Percentiles rank a stretch among this genome's conserved stretches.
These are phyloP conservation scores for Orbilia ellipsospora DNA, from an alignment of 2,329 filamentous ascomycete genomes.

Conservation along the genomic window DNA sequence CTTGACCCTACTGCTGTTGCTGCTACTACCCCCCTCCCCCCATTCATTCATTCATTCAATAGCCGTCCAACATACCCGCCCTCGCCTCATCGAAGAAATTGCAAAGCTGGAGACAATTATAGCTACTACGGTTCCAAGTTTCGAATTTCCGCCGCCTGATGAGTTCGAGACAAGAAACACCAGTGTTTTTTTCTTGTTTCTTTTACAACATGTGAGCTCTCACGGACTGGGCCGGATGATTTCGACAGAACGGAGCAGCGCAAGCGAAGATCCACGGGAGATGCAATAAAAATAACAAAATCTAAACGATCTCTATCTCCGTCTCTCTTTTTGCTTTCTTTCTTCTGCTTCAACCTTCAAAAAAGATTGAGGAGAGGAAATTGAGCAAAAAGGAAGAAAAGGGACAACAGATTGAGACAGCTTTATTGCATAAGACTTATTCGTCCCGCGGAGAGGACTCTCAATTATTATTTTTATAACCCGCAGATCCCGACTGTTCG, in stretches of 20 bases:
- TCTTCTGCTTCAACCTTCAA: neutral
- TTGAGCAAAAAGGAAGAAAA: neutral
- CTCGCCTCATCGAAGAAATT: conserved; percentile 19
- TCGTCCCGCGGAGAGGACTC: neutral
- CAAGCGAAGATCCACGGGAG: conserved; percentile 30
- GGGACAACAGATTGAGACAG: neutral
- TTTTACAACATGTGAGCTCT: conserved; percentile 43
- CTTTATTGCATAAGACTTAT: neutral
- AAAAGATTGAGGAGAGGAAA: neutral
- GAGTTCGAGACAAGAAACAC: conserved; percentile 19
- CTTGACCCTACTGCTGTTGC: neutral
- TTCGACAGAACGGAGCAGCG: conserved; percentile 30
- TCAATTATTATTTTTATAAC: conserved; percentile 29
- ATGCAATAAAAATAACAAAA: conserved; percentile 8
- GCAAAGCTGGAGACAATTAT: conserved; percentile 24
- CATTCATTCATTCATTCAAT: neutral
- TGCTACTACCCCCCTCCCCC: conserved; percentile 14
- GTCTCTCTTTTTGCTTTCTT: conserved; percentile 1
- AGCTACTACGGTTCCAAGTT: conserved; percentile 16
- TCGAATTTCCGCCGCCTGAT: conserved; percentile 23
- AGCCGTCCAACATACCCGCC: conserved; percentile 43
- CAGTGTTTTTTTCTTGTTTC: conserved; percentile 8
- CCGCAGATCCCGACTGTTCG: conserved; percentile 35
- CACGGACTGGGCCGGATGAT: conserved; percentile 40
- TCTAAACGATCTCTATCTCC: no score